These are phyloP conservation scores for Musa troglodytarum DNA, from an alignment of 176 grass and related monocot species.

Conservation along the genomic window DNA sequence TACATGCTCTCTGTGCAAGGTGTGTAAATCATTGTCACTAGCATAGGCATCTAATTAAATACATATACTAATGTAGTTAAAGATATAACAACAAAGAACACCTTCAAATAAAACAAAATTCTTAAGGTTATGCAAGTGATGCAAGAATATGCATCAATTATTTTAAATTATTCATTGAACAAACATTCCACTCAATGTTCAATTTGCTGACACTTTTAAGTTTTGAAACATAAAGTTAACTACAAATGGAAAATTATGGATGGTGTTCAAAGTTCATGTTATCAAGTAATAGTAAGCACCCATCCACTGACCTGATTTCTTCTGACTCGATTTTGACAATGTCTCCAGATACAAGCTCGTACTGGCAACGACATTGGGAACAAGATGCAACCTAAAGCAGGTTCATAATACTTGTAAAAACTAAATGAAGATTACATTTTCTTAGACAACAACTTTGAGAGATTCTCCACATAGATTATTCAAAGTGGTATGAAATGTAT, in stretches of 20 bases:
- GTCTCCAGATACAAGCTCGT: slow-evolving; percentile 88
- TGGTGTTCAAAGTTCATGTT: background rate
- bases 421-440: background rate
- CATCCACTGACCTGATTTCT: slow-evolving; percentile 74
- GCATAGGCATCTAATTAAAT: too few relatives aligned
- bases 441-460: background rate
- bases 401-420: background rate
- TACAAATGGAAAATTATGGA: background rate
- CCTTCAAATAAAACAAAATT: too few relatives aligned
- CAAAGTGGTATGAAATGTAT: background rate
- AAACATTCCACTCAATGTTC: background rate
- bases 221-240: background rate
- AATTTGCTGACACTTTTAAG: background rate
- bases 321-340: slow-evolving; percentile 74
- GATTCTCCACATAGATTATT: background rate
- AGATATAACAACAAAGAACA: too few relatives aligned
- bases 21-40: too few relatives aligned
- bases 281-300: background rate
- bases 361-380: slow-evolving; percentile 85
- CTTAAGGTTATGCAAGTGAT: too few relatives aligned
- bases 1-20: too few relatives aligned
- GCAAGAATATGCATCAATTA: background rate
- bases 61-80: too few relatives aligned
- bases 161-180: background rate
- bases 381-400: slow-evolving; percentile 74